Evolutionary conservation across 768 basidiomycete genomes (phyloP), one percentile per base, ranked within the genome.

Genomic region (Suillus spraguei): DNA sequence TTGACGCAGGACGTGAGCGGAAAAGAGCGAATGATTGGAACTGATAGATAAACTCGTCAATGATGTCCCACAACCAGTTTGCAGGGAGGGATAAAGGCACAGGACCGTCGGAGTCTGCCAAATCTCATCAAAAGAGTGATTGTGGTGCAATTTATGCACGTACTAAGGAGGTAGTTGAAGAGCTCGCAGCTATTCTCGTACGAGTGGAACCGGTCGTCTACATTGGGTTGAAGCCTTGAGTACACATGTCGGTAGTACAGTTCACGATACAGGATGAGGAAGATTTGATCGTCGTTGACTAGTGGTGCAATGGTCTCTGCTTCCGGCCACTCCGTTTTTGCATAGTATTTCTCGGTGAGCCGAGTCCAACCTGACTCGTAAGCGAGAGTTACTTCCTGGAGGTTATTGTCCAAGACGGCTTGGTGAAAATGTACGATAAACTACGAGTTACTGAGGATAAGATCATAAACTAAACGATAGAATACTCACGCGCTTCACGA

Each of bases 291-390:
- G 75, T 97, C 94, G 71, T 95, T 90, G 62, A 99, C 95, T 66
- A 99, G 81, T 6, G 95, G 95, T 5, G 95, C 91, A 71, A 99
- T 94, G 64, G 94, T 79, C 79, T 99, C 97, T 7, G 95, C 95
- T 74, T 98, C 95, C 0, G 97, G 97, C 97, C 97, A 99, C 74
- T 99, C 97, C 3, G 88, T 88, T 74, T 91, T 93, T 7, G 94
- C 76, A 71, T 97, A 99, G 80, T 91, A 95, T 80, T 96, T 95
- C 81, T 97, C 94, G 0, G 97, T 97, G 73, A 96, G 88, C 66
- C 92, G 89, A 78, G 95, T 97, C 96, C 96, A 99, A 6, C 95
- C 95, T 59, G 90, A 94, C 79, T 98, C 96, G 72, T 99, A 99
- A 59, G 95, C 94, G 24, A 90, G 83, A 5, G 92, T 94, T 68